Percentiles rank a stretch among this genome's conserved stretches.
These are phyloP conservation scores for Ophiocordyceps camponoti-floridani DNA, from an alignment of 2,329 filamentous ascomycete genomes.

Conservation along the genomic window DNA sequence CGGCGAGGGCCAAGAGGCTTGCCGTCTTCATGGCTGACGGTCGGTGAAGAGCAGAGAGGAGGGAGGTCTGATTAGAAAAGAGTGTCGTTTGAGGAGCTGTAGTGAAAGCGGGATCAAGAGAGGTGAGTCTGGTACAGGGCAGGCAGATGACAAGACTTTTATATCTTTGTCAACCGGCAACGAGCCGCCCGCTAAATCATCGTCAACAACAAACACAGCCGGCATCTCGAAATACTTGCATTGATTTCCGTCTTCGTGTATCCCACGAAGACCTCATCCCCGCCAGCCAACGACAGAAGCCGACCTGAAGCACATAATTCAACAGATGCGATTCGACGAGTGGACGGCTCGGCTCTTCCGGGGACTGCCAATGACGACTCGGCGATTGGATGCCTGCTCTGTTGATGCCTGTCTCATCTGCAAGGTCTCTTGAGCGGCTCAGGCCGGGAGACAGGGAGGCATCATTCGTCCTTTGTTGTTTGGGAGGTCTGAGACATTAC, in stretches of 20 bases:
- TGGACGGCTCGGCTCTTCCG: background rate
- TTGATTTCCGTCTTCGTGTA: too few species aligned
- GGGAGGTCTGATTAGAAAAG: background rate
- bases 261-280: too few species aligned
- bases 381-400: background rate
- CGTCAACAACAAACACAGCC: too few species aligned
- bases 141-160: background rate
- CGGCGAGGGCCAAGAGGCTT: conserved; percentile 2
- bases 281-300: background rate
- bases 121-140: too few species aligned
- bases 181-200: too few species aligned
- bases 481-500: background rate
- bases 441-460: background rate
- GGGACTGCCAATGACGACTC: background rate
- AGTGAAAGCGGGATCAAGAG: too few species aligned
- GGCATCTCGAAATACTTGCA: too few species aligned
- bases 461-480: background rate
- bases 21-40: background rate
- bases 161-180: background rate
- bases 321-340: background rate
- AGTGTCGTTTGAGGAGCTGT: too few species aligned
- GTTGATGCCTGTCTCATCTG: background rate
- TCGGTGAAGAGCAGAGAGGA: background rate
- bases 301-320: background rate
- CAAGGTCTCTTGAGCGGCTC: background rate